Evolutionary conservation across 23 red algal species (phyloP).

Genomic region (Cyanidioschyzon merolae): DNA sequence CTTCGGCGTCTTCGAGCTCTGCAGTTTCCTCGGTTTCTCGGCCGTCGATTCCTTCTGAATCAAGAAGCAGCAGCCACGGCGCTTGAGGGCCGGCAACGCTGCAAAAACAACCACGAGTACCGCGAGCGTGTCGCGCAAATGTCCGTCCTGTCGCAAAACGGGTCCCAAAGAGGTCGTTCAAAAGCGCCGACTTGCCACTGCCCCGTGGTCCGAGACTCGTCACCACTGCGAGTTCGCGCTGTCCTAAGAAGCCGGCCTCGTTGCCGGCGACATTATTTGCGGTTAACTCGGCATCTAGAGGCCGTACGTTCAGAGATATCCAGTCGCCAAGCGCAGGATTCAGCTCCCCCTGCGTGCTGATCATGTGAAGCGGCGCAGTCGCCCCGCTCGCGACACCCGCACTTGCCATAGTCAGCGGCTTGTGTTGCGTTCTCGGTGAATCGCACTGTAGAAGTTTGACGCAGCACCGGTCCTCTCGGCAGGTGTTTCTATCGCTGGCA

Average conservation of each 20-base stretch:
- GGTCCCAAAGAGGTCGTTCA: constrained; percentile 29
- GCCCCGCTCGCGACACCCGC: background rate
- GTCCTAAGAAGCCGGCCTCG: background rate
- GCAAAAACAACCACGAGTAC: background rate
- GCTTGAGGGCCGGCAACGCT: background rate
- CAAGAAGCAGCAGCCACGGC: constrained; percentile 9
- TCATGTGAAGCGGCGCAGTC: background rate
- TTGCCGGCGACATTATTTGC: background rate
- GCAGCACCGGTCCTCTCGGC: no score
- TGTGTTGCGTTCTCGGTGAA: no score
- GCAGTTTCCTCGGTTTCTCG: background rate
- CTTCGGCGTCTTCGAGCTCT: constrained; percentile 11
- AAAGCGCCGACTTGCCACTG: constrained; percentile 29
- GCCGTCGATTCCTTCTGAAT: constrained; percentile 9
- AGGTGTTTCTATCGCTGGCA: no score
- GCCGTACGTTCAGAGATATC: background rate
- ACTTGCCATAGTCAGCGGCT: no score
- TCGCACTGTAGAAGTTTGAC: no score
- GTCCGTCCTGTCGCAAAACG: constrained; percentile 16
- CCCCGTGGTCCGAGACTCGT: constrained; percentile 22
- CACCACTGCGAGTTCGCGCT: constrained; percentile 12
- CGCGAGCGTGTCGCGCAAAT: background rate
- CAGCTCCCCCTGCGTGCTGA: constrained; percentile 1
- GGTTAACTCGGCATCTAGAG: background rate
- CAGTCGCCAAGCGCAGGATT: background rate